These are phyloP conservation scores for Helotiales sp. DNA, from an alignment of 2,329 filamentous ascomycete genomes.

Conservation along the genomic window DNA sequence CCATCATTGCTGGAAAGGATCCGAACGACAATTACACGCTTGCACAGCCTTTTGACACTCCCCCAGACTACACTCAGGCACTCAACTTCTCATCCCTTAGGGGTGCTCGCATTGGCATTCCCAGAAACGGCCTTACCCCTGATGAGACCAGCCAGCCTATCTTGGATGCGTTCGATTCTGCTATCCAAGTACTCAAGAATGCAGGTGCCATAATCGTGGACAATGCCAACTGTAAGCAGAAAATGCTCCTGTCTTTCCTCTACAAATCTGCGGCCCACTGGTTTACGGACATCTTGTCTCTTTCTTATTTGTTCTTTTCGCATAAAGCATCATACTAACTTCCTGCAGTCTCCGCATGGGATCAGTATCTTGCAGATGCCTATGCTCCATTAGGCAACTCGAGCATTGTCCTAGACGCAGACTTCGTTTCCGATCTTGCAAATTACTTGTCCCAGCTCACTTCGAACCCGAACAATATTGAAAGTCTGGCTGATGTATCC, in stretches of 20 bases:
- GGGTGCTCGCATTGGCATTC: slow-evolving; percentile 64
- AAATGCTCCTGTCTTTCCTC: too few species aligned
- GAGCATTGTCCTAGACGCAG: slow-evolving; percentile 51
- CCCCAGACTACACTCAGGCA: slow-evolving; percentile 62
- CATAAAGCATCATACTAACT: too few species aligned
- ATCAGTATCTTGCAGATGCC: slow-evolving; percentile 40
- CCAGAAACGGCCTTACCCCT: slow-evolving; percentile 54
- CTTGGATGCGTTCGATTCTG: slow-evolving; percentile 55
- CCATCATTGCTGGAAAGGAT: slow-evolving; percentile 63
- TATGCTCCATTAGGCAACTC: slow-evolving; percentile 30
- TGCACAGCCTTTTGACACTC: slow-evolving; percentile 52
- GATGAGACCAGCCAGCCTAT: slow-evolving; percentile 40
- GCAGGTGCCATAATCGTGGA: slow-evolving; percentile 63
- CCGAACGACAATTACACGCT: slow-evolving; percentile 63
- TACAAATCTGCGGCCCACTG: too few species aligned
- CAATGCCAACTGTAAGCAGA: slow-evolving; percentile 58
- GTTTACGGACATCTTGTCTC: too few species aligned
- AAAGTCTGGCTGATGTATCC: slow-evolving; percentile 49
- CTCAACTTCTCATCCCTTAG: slow-evolving; percentile 52
- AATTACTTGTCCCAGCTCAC: slow-evolving; percentile 57
- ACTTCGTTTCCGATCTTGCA: slow-evolving; percentile 58
- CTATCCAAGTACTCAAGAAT: slow-evolving; percentile 50
- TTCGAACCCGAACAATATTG: slow-evolving; percentile 57
- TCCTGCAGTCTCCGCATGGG: slow-evolving; percentile 54
- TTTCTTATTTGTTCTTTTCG: too few species aligned